Evolutionary conservation across 768 basidiomycete species (phyloP).

Genomic region (Boletus sp.): DNA sequence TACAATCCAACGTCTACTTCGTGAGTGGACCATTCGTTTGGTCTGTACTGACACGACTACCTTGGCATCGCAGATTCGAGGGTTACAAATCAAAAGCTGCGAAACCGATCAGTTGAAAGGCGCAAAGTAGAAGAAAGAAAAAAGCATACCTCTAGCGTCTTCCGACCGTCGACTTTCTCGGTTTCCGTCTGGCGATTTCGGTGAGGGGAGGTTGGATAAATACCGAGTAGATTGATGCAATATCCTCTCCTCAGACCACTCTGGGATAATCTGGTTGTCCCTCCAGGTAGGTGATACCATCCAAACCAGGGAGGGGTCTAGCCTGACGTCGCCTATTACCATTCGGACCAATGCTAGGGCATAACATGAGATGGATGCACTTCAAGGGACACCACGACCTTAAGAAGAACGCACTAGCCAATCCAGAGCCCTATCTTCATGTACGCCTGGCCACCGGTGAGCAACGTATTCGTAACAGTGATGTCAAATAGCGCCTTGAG

Average conservation of each 20-base stretch:
- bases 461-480: not conserved
- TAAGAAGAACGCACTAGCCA: too few species aligned
- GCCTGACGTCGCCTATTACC: not conserved
- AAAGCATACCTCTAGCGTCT: not conserved
- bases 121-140: too few species aligned
- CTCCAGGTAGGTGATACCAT: not conserved
- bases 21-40: not conserved
- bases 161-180: not conserved
- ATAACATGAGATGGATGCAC: too few species aligned
- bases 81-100: not conserved
- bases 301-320: not conserved
- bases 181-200: not conserved
- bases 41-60: not conserved
- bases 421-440: not conserved
- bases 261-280: not conserved
- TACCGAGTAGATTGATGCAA: not conserved
- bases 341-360: not conserved
- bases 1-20: too few species aligned
- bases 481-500: not conserved
- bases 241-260: not conserved
- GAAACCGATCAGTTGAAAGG: not conserved
- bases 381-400: not conserved
- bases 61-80: not conserved
- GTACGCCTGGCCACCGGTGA: not conserved
- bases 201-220: not conserved